Percentiles rank a stretch among this genome's conserved stretches.
These are phyloP conservation scores for Toxicodendron radicans DNA, from an alignment of 345 rosid species.

Conservation along the genomic window DNA sequence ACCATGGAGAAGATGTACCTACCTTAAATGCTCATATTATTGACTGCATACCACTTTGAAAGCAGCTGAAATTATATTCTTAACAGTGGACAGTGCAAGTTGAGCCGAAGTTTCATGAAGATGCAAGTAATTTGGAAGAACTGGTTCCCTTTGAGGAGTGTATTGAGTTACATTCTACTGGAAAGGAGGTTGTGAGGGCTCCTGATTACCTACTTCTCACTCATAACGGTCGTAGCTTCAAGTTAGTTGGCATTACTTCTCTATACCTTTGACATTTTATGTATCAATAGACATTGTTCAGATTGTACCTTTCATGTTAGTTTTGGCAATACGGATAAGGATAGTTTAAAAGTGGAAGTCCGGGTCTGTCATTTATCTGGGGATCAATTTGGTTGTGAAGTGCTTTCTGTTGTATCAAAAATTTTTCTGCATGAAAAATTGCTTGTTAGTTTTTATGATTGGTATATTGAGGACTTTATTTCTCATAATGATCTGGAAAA, in stretches of 20 bases:
- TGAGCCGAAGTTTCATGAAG: conserved; percentile 95
- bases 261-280: conserved; percentile 7
- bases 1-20: conserved; percentile 1
- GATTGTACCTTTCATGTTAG: not conserved
- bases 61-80: conserved; percentile 26
- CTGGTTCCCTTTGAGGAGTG: conserved; percentile 95
- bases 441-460: not conserved
- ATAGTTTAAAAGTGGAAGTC: not conserved
- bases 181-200: conserved; percentile 62
- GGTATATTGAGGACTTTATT: not conserved
- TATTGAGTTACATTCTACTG: conserved; percentile 74
- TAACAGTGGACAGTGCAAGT: conserved; percentile 90
- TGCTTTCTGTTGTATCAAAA: not conserved
- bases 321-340: not conserved
- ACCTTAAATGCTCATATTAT: conserved; percentile 10
- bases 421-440: not conserved
- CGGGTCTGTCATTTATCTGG: not conserved
- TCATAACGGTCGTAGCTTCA: conserved; percentile 90
- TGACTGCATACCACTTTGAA: conserved; percentile 13
- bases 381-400: not conserved
- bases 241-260: conserved; percentile 55
- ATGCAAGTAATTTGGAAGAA: conserved; percentile 83
- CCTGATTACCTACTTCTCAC: conserved; percentile 92
- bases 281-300: not conserved
- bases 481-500: not conserved